Conservation (phyloP, 106 monocot species). For the Agapanthus africanus region DNA sequence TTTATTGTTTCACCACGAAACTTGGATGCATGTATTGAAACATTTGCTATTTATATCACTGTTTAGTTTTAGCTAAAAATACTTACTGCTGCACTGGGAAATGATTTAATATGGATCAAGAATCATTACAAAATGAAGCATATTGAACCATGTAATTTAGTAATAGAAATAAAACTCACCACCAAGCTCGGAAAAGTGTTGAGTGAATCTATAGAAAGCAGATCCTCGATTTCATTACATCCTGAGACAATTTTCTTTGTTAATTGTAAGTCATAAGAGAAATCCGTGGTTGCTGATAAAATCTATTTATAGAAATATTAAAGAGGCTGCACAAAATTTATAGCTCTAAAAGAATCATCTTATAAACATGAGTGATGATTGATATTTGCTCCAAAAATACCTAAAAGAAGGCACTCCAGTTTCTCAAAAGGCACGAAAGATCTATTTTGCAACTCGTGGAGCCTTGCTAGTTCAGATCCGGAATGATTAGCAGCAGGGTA, state of each 20-base stretch:
- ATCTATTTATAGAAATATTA: constrained; percentile 8
- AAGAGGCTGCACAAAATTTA: not conserved
- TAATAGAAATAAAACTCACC: constrained; percentile 41
- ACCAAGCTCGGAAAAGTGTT: constrained; percentile 68
- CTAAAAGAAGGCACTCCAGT: constrained; percentile 77
- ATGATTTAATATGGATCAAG: too few relatives aligned
- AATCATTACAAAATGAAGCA: not conserved
- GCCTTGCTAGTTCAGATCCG: constrained; percentile 1
- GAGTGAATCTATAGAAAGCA: constrained; percentile 76
- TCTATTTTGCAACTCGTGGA: constrained; percentile 6
- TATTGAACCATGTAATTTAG: not conserved
- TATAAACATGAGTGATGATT: not conserved
- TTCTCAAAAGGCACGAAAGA: constrained; percentile 55
- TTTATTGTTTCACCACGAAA: too few relatives aligned
- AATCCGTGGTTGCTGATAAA: not conserved
- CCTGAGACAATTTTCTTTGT: constrained; percentile 39
- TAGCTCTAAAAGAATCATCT: not conserved
- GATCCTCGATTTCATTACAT: constrained; percentile 65
- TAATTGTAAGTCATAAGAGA: constrained; percentile 13
- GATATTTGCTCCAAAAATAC: constrained; percentile 33
- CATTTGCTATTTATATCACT: too few relatives aligned
- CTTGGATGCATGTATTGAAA: too few relatives aligned
- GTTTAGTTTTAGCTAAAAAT: too few relatives aligned
- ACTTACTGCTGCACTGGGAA: too few relatives aligned
- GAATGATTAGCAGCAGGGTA: constrained; percentile 35